A percentile compares a stretch with the other conserved stretches of the same genome.
These are phyloP conservation scores for Mucor plumbeus DNA, from an alignment of 371 early-diverging fungal species.

Conservation along the genomic window DNA sequence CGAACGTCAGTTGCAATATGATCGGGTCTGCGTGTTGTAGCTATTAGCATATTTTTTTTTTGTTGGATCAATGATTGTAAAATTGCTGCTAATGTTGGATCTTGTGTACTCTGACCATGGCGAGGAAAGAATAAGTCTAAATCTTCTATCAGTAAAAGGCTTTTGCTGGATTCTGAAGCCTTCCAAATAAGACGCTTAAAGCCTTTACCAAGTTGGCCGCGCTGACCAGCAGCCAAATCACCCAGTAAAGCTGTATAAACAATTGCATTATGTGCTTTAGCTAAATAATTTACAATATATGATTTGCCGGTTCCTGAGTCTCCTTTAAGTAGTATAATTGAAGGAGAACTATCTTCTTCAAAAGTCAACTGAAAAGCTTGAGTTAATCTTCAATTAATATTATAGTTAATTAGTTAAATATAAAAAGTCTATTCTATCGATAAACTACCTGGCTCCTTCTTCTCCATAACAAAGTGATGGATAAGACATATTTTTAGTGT, in stretches of 20 bases:
- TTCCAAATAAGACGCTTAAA: slow-evolving; percentile 37
- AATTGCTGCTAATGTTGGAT: slow-evolving; percentile 10
- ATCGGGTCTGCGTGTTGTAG: slow-evolving; percentile 20
- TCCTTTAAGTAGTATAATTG: slow-evolving; percentile 37
- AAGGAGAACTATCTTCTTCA: slow-evolving; percentile 15
- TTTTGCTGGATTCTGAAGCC: slow-evolving; percentile 8
- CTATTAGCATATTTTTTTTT: slow-evolving; percentile 7
- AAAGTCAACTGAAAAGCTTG: slow-evolving; percentile 46
- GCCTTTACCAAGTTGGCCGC: slow-evolving; percentile 48
- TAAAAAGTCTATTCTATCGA: no score
- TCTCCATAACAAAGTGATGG: slow-evolving; percentile 45
- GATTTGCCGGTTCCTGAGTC: slow-evolving; percentile 57
- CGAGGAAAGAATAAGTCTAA: slow-evolving; percentile 60
- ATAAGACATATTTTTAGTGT: slow-evolving; percentile 14
- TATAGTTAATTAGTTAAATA: no score
- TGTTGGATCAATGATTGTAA: background rate
- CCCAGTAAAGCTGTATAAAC: slow-evolving; percentile 37
- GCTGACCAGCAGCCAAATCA: slow-evolving; percentile 40
- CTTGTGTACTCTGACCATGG: slow-evolving; percentile 35
- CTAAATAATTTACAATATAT: slow-evolving; percentile 29
- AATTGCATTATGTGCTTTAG: slow-evolving; percentile 24
- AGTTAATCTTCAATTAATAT: slow-evolving; percentile 26
- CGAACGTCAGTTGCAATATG: background rate
- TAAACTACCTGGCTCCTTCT: slow-evolving; percentile 46
- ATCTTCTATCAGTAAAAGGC: slow-evolving; percentile 58